phyloP scores from a whole-genome alignment of 2,329 filamentous ascomycete species.

The Daldinia sp. region DNA sequence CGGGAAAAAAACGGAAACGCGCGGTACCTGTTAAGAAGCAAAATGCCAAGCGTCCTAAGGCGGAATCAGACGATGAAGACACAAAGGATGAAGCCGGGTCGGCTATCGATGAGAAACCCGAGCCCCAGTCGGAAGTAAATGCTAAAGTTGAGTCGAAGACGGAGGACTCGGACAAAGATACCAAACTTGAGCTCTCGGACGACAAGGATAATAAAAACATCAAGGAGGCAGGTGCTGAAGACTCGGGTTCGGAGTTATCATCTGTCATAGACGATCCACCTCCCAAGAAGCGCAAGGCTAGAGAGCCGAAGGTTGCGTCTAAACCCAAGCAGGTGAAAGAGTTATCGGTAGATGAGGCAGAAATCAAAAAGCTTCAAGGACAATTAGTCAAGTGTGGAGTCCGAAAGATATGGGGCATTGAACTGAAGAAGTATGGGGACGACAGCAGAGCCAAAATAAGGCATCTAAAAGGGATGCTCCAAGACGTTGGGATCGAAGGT shows the following conservation, averaged over 20 bases:
- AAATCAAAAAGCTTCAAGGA: constrained; percentile 87
- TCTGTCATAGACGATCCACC: constrained; percentile 78
- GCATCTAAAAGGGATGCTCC: constrained; percentile 81
- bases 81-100: constrained; percentile 23
- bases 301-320: constrained; percentile 52
- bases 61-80: constrained; percentile 42
- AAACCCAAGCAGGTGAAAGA: constrained; percentile 52
- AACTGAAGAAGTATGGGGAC: constrained; percentile 77
- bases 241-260: constrained; percentile 65
- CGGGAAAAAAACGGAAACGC: constrained; percentile 41
- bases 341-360: constrained; percentile 70
- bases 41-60: constrained; percentile 37
- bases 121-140: constrained; percentile 14
- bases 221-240: constrained; percentile 36
- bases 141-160: constrained; percentile 44
- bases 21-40: constrained; percentile 34
- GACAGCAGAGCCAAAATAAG: constrained; percentile 81
- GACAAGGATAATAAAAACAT: constrained; percentile 15
- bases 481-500: constrained; percentile 85
- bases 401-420: constrained; percentile 88
- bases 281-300: constrained; percentile 63
- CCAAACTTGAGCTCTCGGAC: constrained; percentile 50
- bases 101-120: neutral
- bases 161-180: constrained; percentile 46
- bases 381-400: constrained; percentile 91